Base-by-base conservation (phyloP, 2,329 filamentous ascomycete genomes). In the Colletotrichum tofieldiae region DNA sequence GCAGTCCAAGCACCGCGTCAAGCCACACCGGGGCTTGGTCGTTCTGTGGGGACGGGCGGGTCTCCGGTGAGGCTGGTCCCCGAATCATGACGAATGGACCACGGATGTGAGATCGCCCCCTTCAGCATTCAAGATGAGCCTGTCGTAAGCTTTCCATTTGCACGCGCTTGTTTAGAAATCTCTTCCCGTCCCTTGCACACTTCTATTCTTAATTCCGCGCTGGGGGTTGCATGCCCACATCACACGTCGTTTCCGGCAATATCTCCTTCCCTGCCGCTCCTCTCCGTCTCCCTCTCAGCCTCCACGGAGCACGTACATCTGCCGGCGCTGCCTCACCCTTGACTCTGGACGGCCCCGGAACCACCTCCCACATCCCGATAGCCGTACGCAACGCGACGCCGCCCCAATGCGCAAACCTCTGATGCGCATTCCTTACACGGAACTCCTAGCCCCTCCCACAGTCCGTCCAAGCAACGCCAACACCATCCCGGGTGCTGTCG, bases 361-460 rank as follows among this genome's bases (percentile, higher is more conserved):
- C 20, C 63, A 5, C 59, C 65, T 59, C 65, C 70, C 70, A 72
- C 70, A 60, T 72, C 58, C 65, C 60, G 66, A 51, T 41, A 70
- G 59, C 65, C 65, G 61, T 72, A 61, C 47, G 60, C 52, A 69
- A 69, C 59, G 52, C 69, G n/a, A 35, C 45, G 45, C 62, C 71
- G 62, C 60, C 56, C 58, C 73, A 63, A 92, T 93, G 91, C 88
- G 88, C 82, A 93, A 90, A 82, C 89, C 92, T 77, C 89, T 94
- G 71, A 92, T 98, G 85, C 92, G 95, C 76, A 97, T 98, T 77
- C 96, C 96, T 71, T 98, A 96, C 81, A 98, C 94, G 79, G 91
- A 93, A 75, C 92, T 93, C 52, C 88, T 98, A 67, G 91, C 95
- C 32, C 85, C 92, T 35, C 93, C 95, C 3, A 89, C 87, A 64